phyloP scores from a whole-genome alignment of 179 eudicot species.

The Amaranthus tricolor region DNA sequence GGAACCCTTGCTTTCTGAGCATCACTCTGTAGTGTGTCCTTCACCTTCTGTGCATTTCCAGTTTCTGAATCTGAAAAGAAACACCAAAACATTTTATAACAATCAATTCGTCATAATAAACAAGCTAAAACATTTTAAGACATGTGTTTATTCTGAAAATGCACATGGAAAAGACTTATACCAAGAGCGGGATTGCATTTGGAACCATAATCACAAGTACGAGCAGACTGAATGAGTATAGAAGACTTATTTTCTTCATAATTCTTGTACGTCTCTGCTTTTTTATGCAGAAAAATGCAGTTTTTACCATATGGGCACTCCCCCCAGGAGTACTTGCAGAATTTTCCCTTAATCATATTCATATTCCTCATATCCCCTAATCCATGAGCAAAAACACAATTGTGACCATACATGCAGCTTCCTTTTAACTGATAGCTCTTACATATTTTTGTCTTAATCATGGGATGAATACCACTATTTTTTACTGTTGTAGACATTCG shows the following conservation, averaged over 20 bases:
- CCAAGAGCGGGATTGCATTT: slow-evolving; percentile 28
- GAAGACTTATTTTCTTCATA: slow-evolving; percentile 6
- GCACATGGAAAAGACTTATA: not conserved
- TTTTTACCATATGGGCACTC: slow-evolving; percentile 16
- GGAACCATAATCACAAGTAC: slow-evolving; percentile 12
- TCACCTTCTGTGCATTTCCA: not conserved
- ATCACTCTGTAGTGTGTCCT: not conserved
- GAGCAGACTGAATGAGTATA: slow-evolving; percentile 4
- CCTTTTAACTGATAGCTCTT: slow-evolving; percentile 17
- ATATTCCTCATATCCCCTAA: not conserved
- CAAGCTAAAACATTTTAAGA: too few species aligned
- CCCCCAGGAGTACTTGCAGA: slow-evolving; percentile 14
- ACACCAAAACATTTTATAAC: not conserved
- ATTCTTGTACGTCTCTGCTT: not conserved
- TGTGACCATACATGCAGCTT: slow-evolving; percentile 15
- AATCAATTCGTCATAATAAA: not conserved
- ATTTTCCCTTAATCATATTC: not conserved
- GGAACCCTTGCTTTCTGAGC: slow-evolving; percentile 3
- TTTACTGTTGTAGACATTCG: not conserved
- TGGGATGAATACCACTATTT: not conserved
- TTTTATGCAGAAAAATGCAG: slow-evolving; percentile 17
- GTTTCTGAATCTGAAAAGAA: slow-evolving; percentile 22
- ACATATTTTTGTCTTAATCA: slow-evolving; percentile 11
- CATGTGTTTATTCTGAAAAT: not conserved
- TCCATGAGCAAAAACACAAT: slow-evolving; percentile 21